Evolutionary conservation across 1,284 basidiomycete genomes (phyloP), one percentile per base, ranked within the genome.

Genomic region (Irpex sp.): DNA sequence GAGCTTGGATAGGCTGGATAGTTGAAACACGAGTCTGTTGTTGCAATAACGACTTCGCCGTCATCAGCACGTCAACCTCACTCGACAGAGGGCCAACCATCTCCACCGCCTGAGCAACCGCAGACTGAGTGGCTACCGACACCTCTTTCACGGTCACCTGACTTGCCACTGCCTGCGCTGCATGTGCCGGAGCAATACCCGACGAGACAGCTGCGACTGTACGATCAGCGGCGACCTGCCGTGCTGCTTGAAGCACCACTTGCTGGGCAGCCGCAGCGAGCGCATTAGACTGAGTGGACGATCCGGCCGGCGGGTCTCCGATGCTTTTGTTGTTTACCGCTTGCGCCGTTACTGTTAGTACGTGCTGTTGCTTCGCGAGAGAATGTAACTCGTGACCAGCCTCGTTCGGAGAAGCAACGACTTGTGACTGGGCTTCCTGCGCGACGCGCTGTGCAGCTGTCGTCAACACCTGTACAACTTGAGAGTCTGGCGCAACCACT

Each of bases 301-400:
- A 53, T 77, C 78, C 64, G 78, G 80, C 70, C 72, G 81, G 70
- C 77, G 78, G 61, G 61, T 83, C 81, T 58, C 82, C 84, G 35
- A 81, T 81, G 55, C 86, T 78, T 64, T 87, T 89, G 62, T 83
- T 82, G 71, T 89, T 88, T 68, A 91, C 86, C 5, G 90, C 90
- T 67, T 88, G 82, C 13, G 90, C 88, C 3, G 91, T 90, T 63
- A 89, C 82, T 46, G 88, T 89, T 57, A 93, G 80, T 61, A 92
- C 89, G 67, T 90, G 86, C 68, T 90, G 89, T 76, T 92, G 91
- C 72, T 90, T 90, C 49, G 83, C 88, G 61, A 93, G 81, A 13
- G 85, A 84, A 70, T 89, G 82, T 19, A 90, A 71, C 67, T 88
- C 83, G 26, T 77, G 76, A 15, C 75, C 78, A 35, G 75, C 72